Conservation (phyloP, 2,329 filamentous ascomycete genomes). For the Stachybotrys echinatus region DNA sequence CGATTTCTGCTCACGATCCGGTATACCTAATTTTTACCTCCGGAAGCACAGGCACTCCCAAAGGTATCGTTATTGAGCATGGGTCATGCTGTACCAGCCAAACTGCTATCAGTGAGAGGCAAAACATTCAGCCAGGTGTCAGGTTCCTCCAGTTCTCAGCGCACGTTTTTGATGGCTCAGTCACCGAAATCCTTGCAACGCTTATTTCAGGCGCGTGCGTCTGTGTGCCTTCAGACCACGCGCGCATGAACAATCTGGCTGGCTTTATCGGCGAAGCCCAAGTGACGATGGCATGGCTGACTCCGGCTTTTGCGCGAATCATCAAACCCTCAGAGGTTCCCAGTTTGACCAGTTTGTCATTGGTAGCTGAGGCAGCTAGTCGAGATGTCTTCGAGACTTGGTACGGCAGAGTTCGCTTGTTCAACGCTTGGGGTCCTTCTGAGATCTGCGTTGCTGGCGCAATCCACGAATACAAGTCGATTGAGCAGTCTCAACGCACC, state of each 20-base stretch:
- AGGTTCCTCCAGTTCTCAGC: slow-evolving; percentile 16
- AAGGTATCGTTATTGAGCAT: slow-evolving; percentile 34
- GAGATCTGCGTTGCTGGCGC: slow-evolving; percentile 5
- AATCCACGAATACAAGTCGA: neutral
- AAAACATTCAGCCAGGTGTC: slow-evolving; percentile 1
- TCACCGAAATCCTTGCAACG: slow-evolving; percentile 11
- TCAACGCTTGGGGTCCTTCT: slow-evolving; percentile 11
- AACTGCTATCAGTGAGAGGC: slow-evolving; percentile 5
- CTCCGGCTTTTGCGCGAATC: slow-evolving; percentile 13
- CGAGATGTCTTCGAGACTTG: slow-evolving; percentile 4
- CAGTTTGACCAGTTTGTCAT: slow-evolving; percentile 8
- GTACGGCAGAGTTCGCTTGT: neutral
- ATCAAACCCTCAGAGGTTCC: slow-evolving; percentile 8
- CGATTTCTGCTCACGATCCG: slow-evolving; percentile 2
- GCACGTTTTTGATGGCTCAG: slow-evolving; percentile 14
- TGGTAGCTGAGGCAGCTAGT: slow-evolving; percentile 12
- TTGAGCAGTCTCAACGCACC: neutral
- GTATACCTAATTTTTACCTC: slow-evolving; percentile 42
- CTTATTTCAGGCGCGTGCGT: slow-evolving; percentile 12
- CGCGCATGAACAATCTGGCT: slow-evolving; percentile 7
- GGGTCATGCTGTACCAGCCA: slow-evolving; percentile 5
- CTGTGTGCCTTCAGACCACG: slow-evolving; percentile 16
- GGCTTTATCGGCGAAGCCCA: slow-evolving; percentile 8
- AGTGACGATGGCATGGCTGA: slow-evolving; percentile 15
- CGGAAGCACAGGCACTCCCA: slow-evolving; percentile 43